Evolutionary conservation across 2,329 filamentous ascomycete genomes (phyloP).

Genomic region (Claviceps sorghi): DNA sequence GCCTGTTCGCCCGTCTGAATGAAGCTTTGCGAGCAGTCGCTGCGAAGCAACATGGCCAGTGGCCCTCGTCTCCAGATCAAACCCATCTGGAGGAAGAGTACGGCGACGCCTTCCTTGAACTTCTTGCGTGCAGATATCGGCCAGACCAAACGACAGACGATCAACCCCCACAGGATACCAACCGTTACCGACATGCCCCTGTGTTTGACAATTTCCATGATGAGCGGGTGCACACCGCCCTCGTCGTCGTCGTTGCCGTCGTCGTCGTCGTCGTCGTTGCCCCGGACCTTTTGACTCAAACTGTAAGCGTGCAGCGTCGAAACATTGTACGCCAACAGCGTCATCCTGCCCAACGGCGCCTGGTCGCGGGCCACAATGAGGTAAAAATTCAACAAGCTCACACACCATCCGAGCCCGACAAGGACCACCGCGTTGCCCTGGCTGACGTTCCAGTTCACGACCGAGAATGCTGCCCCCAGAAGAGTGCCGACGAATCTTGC

Average conservation of each 20-base stretch:
- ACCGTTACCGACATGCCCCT: conserved; percentile 67
- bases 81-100: conserved; percentile 80
- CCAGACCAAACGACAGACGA: conserved; percentile 76
- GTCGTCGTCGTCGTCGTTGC: conserved; percentile 60
- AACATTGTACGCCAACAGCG: conserved; percentile 84
- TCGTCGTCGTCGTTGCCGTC: conserved; percentile 69
- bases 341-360: conserved; percentile 77
- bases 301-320: conserved; percentile 84
- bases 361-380: conserved; percentile 68
- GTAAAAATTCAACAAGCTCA: conserved; percentile 68
- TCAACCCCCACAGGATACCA: conserved; percentile 74
- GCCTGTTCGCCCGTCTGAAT: conserved; percentile 74
- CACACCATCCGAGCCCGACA: conserved; percentile 61
- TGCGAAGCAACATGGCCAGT: conserved; percentile 54
- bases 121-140: conserved; percentile 74
- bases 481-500: conserved; percentile 71
- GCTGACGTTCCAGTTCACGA: conserved; percentile 61
- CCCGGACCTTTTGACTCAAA: conserved; percentile 57
- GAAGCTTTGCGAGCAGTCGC: conserved; percentile 45
- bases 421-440: conserved; percentile 56
- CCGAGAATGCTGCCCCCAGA: conserved; percentile 58
- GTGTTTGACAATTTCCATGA: conserved; percentile 71
- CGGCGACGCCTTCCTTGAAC: conserved; percentile 68
- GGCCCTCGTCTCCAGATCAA: conserved; percentile 87
- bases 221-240: conserved; percentile 63